Conservation (phyloP, 169 alveolate genomes). For the Eimeria maxima region DNA sequence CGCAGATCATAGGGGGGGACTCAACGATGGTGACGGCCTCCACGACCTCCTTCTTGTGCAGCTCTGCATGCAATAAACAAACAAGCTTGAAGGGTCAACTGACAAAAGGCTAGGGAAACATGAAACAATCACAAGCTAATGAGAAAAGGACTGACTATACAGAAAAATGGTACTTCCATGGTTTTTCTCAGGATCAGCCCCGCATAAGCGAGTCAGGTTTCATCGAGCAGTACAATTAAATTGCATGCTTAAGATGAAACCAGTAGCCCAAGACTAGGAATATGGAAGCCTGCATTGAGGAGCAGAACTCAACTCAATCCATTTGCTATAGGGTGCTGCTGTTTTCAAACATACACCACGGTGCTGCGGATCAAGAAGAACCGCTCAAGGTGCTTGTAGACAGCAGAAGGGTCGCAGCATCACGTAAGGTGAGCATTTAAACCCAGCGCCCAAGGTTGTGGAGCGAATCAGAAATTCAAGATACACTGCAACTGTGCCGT, state of each 20-base stretch:
- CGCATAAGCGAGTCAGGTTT: slow-evolving; percentile 70
- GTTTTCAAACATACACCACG: slow-evolving; percentile 70
- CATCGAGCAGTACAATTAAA: neutral
- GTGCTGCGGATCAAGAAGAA: neutral
- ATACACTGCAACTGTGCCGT: neutral
- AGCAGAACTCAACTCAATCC: slow-evolving; percentile 75
- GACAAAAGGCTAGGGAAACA: neutral
- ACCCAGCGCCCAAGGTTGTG: slow-evolving; percentile 44
- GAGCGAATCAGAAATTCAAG: neutral
- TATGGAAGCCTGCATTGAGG: slow-evolving; percentile 77
- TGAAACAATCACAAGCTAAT: neutral
- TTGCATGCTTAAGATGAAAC: neutral
- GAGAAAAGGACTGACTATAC: neutral
- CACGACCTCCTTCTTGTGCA: slow-evolving; percentile 99
- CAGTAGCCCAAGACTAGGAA: slow-evolving; percentile 79
- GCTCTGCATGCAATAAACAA: slow-evolving; percentile 84
- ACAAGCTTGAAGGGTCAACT: neutral
- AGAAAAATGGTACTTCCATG: slow-evolving; percentile 51
- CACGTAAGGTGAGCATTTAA: slow-evolving; percentile 11
- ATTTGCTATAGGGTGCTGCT: slow-evolving; percentile 71
- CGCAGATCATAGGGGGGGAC: slow-evolving; percentile 99
- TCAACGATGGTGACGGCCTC: slow-evolving; percentile 99
- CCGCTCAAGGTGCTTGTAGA: slow-evolving; percentile 19
- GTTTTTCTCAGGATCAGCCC: slow-evolving; percentile 77
- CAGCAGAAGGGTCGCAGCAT: slow-evolving; percentile 76